Evolutionary conservation across 371 early-diverging fungal genomes (phyloP).

Genomic region (Mortierella sp.): DNA sequence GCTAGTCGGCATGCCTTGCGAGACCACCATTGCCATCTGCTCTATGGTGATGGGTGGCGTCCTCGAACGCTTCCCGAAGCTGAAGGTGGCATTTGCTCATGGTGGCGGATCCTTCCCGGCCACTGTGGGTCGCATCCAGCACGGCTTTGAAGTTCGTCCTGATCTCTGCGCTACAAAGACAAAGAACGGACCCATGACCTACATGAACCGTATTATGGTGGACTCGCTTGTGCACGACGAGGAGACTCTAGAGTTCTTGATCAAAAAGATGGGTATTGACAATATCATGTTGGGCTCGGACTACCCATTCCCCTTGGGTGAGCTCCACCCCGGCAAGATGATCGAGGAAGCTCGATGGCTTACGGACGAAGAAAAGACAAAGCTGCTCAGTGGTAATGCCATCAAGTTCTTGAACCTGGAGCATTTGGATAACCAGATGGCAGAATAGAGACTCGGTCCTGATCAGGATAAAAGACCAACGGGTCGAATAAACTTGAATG

Average conservation of each 20-base stretch:
- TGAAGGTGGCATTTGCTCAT: slow-evolving; percentile 75
- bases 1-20: slow-evolving; percentile 79
- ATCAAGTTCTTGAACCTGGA: slow-evolving; percentile 60
- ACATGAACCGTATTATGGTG: slow-evolving; percentile 67
- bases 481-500: background rate
- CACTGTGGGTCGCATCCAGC: slow-evolving; percentile 74
- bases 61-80: slow-evolving; percentile 70
- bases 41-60: slow-evolving; percentile 77
- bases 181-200: slow-evolving; percentile 62
- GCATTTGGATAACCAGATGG: slow-evolving; percentile 28
- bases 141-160: slow-evolving; percentile 75
- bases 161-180: slow-evolving; percentile 70
- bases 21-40: slow-evolving; percentile 76
- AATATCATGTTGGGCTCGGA: slow-evolving; percentile 73
- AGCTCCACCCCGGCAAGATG: slow-evolving; percentile 71
- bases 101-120: slow-evolving; percentile 79
- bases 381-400: slow-evolving; percentile 64
- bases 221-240: slow-evolving; percentile 79
- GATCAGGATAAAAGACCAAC: background rate
- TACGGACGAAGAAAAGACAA: slow-evolving; percentile 67
- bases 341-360: slow-evolving; percentile 63
- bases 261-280: slow-evolving; percentile 75
- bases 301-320: slow-evolving; percentile 83
- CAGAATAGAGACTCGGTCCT: slow-evolving; percentile 6
- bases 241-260: slow-evolving; percentile 68